Evolutionary conservation across 805 yeast genomes (phyloP), one percentile per base, ranked within the genome.

Genomic region (Candida morakotiae): DNA sequence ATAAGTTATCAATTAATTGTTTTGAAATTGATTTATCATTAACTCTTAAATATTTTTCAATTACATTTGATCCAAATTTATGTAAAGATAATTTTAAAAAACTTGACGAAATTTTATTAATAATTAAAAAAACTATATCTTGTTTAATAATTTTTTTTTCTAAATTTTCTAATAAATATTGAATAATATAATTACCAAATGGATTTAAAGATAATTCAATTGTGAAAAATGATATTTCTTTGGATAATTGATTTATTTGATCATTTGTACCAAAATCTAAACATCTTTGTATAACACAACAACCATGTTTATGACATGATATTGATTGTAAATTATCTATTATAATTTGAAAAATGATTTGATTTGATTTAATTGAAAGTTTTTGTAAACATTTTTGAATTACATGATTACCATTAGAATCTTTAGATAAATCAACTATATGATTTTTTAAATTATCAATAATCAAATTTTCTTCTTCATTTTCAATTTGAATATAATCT

Each of bases 111-210:
- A 67, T 64, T 29, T 55, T 42, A 26, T 43, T 49, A 24, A 64
- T 55, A 23, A 66, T 56, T 13, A 58, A 62, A 16, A 14, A 8
- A 3, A 21, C 5, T 11, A 9, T 9, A 13, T 21, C 27, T n/a
- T n/a, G n/a, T n/a, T n/a, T n/a, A n/a, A n/a, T n/a, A n/a, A n/a
- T n/a, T 9, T 9, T 15, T 11, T 14, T 31, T 45, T 66, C 71
- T 9, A 71, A 71, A 36, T 77, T 67, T 2, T 74, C 65, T 45
- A 85, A 67, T 16, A 93, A 95, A 53, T 93, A 91, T 62, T 93
- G 98, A 35, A 93, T 88, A 35, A 93, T 98, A 60, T 93, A 93
- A 60, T 93, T 93, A 24, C 98, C 98, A 64, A 85, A 93, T 10
- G 97, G 97, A 61, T 93, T 97, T 40, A 85, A 71, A 13, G 94